Evolutionary conservation across 306 rosid species (phyloP).

Genomic region (Rosa chinensis): DNA sequence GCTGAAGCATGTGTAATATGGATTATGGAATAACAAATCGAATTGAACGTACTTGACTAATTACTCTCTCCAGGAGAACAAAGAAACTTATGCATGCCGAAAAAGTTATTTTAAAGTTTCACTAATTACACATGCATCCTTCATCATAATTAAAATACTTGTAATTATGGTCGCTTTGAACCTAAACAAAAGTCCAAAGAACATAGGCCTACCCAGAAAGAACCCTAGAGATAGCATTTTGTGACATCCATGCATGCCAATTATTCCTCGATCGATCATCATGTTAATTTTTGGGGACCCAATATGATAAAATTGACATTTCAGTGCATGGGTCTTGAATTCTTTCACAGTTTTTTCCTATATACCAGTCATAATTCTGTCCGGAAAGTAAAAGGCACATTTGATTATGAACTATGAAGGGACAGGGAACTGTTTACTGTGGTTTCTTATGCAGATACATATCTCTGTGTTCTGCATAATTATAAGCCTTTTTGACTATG

Average conservation of each 20-base stretch:
- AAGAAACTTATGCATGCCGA: neutral
- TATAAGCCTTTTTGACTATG: slow-evolving; percentile 18
- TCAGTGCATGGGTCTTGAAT: neutral
- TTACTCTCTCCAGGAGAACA: neutral
- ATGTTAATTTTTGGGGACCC: slow-evolving; percentile 38
- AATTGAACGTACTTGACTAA: neutral
- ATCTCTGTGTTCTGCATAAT: slow-evolving; percentile 12
- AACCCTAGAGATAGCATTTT: slow-evolving; percentile 43
- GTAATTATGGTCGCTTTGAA: slow-evolving; percentile 40
- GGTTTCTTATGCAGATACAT: slow-evolving; percentile 16
- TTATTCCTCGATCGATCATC: slow-evolving; percentile 10
- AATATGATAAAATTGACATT: slow-evolving; percentile 33
- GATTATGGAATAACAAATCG: neutral
- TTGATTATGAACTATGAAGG: slow-evolving; percentile 6
- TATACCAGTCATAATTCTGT: neutral
- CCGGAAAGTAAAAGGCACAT: neutral
- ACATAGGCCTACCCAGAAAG: slow-evolving; percentile 34
- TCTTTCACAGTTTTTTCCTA: neutral
- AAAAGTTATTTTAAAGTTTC: neutral
- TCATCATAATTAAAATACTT: slow-evolving; percentile 12
- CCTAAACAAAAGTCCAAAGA: slow-evolving; percentile 54
- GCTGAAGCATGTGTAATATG: neutral
- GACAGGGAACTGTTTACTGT: neutral
- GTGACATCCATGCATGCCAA: slow-evolving; percentile 30
- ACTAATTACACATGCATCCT: neutral